Percentiles rank a stretch among this genome's conserved stretches.
Conservation (phyloP, 2,329 filamentous ascomycete species). For the Didymella arachidicola region DNA sequence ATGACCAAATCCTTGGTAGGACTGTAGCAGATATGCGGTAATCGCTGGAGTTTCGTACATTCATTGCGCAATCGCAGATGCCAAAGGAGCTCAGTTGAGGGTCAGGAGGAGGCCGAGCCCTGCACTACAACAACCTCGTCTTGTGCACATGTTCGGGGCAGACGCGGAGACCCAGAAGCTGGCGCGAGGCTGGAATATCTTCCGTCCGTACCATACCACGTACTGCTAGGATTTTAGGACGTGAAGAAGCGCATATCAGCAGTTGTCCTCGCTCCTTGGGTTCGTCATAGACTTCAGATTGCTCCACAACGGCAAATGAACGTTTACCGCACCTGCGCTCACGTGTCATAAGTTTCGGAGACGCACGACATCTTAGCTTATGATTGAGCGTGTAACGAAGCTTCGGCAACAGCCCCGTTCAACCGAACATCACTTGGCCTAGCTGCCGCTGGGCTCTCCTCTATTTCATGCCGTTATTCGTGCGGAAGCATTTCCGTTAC, state of each 20-base stretch:
- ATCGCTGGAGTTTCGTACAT: neutral
- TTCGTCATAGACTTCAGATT: neutral
- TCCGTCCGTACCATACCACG: neutral
- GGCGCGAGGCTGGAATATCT: neutral
- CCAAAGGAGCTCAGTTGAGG: neutral
- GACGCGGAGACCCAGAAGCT: neutral
- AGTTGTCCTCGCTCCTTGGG: neutral
- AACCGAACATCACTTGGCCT: neutral
- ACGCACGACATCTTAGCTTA: neutral
- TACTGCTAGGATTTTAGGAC: neutral
- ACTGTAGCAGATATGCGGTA: neutral
- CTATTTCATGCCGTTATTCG: neutral
- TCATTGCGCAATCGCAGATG: neutral
- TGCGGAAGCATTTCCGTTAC: neutral
- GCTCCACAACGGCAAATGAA: conserved; percentile 2
- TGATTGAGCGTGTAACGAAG: neutral
- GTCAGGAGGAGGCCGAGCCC: neutral
- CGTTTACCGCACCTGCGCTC: neutral
- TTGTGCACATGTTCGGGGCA: neutral
- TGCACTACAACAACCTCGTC: neutral
- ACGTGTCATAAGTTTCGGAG: neutral
- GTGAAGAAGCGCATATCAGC: neutral
- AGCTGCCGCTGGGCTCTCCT: neutral
- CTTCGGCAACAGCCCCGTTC: neutral
- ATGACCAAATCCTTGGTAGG: neutral